Conservation (phyloP, 805 yeast species). For the Starmera dryadoides region DNA sequence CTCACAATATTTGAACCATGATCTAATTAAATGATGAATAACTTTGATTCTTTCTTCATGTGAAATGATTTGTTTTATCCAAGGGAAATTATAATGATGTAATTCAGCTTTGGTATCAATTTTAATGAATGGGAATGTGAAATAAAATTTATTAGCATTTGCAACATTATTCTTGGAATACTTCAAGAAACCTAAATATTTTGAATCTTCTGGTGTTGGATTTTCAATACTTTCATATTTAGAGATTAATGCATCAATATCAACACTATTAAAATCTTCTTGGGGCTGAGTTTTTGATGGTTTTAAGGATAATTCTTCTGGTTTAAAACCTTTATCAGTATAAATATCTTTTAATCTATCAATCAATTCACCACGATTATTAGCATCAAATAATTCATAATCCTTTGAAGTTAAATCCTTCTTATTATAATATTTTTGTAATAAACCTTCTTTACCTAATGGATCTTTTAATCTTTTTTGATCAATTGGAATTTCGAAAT, state of each 20-base stretch:
- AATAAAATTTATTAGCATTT: constrained; percentile 17
- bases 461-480: constrained; percentile 14
- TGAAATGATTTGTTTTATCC: constrained; percentile 21
- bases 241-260: constrained; percentile 9
- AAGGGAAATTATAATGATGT: constrained; percentile 26
- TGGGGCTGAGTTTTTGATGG: constrained; percentile 6
- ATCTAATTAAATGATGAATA: constrained; percentile 41
- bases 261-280: constrained; percentile 11
- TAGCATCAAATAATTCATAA: constrained; percentile 2
- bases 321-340: constrained; percentile 2
- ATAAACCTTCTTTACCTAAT: constrained; percentile 13
- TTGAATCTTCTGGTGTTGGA: constrained; percentile 14
- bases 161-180: constrained; percentile 18
- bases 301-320: constrained; percentile 9
- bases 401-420: constrained; percentile 2
- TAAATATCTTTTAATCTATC: constrained; percentile 5
- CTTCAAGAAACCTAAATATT: constrained; percentile 17
- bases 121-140: constrained; percentile 19
- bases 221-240: constrained; percentile 6
- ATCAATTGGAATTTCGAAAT: constrained; percentile 18
- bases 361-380: constrained; percentile 5
- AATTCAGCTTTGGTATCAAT: constrained; percentile 18
- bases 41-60: constrained; percentile 22
- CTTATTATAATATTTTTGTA: constrained; percentile 8
- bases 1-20: constrained; percentile 46